These are phyloP conservation scores for Salinomyces thailandicus DNA, from an alignment of 2,329 filamentous ascomycete species.

Conservation along the genomic window DNA sequence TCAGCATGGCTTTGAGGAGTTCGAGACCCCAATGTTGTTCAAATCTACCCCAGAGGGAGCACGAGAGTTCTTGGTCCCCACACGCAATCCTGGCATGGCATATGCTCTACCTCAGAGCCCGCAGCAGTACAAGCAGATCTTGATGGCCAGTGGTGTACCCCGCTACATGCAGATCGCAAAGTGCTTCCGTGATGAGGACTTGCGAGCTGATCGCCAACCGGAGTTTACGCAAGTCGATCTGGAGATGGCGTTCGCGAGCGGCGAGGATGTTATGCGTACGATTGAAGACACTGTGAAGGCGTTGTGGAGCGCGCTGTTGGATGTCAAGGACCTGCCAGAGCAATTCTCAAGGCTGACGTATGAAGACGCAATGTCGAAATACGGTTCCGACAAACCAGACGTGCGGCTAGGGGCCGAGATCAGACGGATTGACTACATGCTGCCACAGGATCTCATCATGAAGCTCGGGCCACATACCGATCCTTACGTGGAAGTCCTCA, in stretches of 20 bases:
- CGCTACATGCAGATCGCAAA: constrained; percentile 87
- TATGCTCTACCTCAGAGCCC: constrained; percentile 94
- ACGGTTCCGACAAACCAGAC: constrained; percentile 90
- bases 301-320: constrained; percentile 45
- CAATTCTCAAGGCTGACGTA: constrained; percentile 58
- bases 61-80: constrained; percentile 87
- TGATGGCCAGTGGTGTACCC: constrained; percentile 80
- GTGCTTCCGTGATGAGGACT: constrained; percentile 92
- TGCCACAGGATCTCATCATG: constrained; percentile 53
- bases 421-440: constrained; percentile 51
- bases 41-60: constrained; percentile 96
- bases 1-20: constrained; percentile 55
- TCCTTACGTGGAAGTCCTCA: constrained; percentile 66
- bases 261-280: constrained; percentile 55
- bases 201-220: constrained; percentile 83
- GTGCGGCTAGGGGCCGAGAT: constrained; percentile 61
- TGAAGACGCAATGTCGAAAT: constrained; percentile 62
- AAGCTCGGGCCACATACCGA: constrained; percentile 63
- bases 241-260: constrained; percentile 78
- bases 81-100: constrained; percentile 60
- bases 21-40: constrained; percentile 91
- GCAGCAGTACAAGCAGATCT: constrained; percentile 95
- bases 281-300: constrained; percentile 45
- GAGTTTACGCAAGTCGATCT: constrained; percentile 95
- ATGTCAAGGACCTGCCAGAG: constrained; percentile 30